Percentiles rank a stretch among this genome's conserved stretches.
Conservation (phyloP, 345 rosid genomes). For the Trapa bicornis region DNA sequence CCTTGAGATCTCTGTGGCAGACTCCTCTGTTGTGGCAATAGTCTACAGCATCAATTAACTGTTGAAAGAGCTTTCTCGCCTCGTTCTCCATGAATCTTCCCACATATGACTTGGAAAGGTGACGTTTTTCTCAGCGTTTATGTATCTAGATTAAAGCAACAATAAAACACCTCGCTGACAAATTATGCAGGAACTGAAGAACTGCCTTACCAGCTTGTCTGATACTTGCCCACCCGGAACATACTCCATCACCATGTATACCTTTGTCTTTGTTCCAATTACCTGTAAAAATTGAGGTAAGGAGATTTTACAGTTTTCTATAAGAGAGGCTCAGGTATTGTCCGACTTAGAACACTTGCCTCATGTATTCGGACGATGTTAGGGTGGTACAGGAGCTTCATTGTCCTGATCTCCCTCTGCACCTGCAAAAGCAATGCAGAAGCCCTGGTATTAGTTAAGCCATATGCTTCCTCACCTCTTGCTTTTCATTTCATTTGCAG, state of each 20-base stretch:
- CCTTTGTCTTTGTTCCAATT: conserved; percentile 70
- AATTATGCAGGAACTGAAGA: conserved; percentile 5
- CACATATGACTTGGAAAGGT: conserved; percentile 29
- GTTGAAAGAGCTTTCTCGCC: conserved; percentile 71
- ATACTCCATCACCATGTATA: conserved; percentile 83
- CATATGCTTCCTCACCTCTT: not conserved
- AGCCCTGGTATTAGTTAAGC: not conserved
- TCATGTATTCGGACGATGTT: conserved; percentile 66
- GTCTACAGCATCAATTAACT: conserved; percentile 72
- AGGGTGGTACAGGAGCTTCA: conserved; percentile 84
- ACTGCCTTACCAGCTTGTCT: conserved; percentile 52
- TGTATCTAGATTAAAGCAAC: not conserved
- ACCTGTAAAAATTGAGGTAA: conserved; percentile 31
- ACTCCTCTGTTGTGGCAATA: conserved; percentile 85
- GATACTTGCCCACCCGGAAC: conserved; percentile 75
- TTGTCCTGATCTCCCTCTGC: conserved; percentile 65
- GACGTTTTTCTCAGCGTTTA: not conserved
- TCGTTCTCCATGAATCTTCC: conserved; percentile 50
- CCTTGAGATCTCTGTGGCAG: conserved; percentile 89
- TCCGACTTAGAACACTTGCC: conserved; percentile 21
- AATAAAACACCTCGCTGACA: not conserved
- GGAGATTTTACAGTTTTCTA: not conserved
- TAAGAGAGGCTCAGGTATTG: not conserved
- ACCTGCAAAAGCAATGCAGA: conserved; percentile 28
- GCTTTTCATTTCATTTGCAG: not conserved